Base-by-base conservation (phyloP, 2,329 filamentous ascomycete species). In the Zalaria obscura region DNA sequence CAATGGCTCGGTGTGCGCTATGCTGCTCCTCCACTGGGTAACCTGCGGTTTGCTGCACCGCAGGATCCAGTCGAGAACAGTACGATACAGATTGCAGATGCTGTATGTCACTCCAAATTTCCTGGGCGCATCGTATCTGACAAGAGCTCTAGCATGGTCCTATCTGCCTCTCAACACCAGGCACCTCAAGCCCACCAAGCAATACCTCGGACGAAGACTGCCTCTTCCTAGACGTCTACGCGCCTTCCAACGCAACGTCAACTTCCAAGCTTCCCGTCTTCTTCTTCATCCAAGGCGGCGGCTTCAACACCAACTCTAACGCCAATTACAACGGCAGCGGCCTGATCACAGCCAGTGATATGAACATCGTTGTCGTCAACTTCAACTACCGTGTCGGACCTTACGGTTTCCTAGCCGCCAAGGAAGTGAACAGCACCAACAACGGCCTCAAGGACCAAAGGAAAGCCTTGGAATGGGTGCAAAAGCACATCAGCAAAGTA, bases 321-420 rank as follows among this genome's bases (percentile, higher is more conserved):
- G 48, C 59, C 6, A 66, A 79, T 45, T 68, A 73, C 48, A 73
- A 84, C 48, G 78, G 73, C 0, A 70, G 68, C 1, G 74, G 71
- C 0, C 58, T 87, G n/a, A 66, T 79, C 27, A 55, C 66, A 27
- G 78, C 76, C 0, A 72, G 73, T 11, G 65, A 68, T 32, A 62
- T 72, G 43, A 67, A 73, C 37, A 78, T 86, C 26, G 62, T 88
- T 0, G 74, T 85, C 0, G 79, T 88, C 2, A 78, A 69, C 6
- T 72, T 84, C 60, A 87, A 86, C 59, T 87, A 88, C 55, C 76
- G 83, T 4, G 80, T 88, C 7, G 82, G 82, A 0, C 70, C 74
- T 0, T 86, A 77, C 49, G 83, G 83, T 0, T 88, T 87, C 54
- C 66, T 88, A 8, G 73, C 75, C 2, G 67, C 75, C 42, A 61